phyloP scores from a whole-genome alignment of 2,329 filamentous ascomycete genomes.

The Penicillium sp. region DNA sequence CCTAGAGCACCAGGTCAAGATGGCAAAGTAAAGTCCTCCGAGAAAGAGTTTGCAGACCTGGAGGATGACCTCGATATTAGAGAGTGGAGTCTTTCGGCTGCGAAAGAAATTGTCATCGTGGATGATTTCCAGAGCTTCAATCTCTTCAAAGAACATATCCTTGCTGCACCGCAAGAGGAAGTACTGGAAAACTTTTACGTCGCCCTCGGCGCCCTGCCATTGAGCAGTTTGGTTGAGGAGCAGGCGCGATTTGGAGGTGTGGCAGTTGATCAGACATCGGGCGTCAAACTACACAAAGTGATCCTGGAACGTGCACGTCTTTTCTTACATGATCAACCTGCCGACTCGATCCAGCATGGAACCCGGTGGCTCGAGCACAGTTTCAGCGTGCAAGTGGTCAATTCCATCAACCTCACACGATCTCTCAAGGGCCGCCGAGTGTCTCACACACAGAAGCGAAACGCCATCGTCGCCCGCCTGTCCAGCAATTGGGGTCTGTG shows the following conservation, averaged over 20 bases:
- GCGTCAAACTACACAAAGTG: slow-evolving; percentile 69
- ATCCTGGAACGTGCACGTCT: slow-evolving; percentile 85
- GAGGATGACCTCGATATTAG: slow-evolving; percentile 66
- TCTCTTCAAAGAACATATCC: slow-evolving; percentile 78
- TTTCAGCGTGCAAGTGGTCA: slow-evolving; percentile 72
- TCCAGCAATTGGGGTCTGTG: slow-evolving; percentile 67
- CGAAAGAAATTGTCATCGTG: slow-evolving; percentile 71
- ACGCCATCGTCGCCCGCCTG: slow-evolving; percentile 64
- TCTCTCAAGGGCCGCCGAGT: slow-evolving; percentile 70
- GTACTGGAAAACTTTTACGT: slow-evolving; percentile 79
- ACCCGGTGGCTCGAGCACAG: slow-evolving; percentile 88
- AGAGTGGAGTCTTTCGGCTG: slow-evolving; percentile 73
- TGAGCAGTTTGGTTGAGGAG: slow-evolving; percentile 76
- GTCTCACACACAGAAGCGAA: slow-evolving; percentile 70
- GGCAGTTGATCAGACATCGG: slow-evolving; percentile 65
- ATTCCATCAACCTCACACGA: slow-evolving; percentile 72
- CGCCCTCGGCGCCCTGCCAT: slow-evolving; percentile 70
- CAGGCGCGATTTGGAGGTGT: slow-evolving; percentile 69
- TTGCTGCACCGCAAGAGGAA: slow-evolving; percentile 90
- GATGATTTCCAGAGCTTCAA: slow-evolving; percentile 89
- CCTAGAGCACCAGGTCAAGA: slow-evolving; percentile 23
- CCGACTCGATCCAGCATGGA: slow-evolving; percentile 80
- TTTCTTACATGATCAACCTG: slow-evolving; percentile 80
- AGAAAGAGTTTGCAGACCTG: slow-evolving; percentile 48
- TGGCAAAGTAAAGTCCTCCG: slow-evolving; percentile 16